A percentile compares a stretch with the other conserved stretches of the same genome.
These are phyloP conservation scores for Crithidia thermophila DNA, from an alignment of 208 protist species.

Conservation along the genomic window DNA sequence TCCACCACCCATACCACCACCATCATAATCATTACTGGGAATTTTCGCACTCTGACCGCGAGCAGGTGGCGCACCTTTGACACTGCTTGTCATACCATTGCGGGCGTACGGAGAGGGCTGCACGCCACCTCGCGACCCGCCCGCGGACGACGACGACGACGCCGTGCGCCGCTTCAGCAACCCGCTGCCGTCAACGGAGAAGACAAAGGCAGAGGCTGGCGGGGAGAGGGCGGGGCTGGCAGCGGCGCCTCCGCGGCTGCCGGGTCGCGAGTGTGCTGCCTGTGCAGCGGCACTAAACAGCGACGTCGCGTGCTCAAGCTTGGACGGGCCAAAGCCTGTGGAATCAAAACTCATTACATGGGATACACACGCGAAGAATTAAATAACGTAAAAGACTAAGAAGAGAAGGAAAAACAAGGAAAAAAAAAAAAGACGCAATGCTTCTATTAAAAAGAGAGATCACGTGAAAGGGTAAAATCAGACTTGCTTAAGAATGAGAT, in stretches of 20 bases:
- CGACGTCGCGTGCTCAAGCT: neutral
- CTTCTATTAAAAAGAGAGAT: too few species aligned
- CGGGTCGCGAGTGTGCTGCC: neutral
- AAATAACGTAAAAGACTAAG: conserved; percentile 19
- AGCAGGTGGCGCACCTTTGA: too few species aligned
- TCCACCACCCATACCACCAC: too few species aligned
- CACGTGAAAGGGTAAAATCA: too few species aligned
- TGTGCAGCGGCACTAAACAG: neutral
- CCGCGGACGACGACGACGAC: too few species aligned
- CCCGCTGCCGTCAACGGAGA: conserved; percentile 1
- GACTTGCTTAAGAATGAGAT: too few species aligned
- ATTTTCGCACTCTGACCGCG: too few species aligned
- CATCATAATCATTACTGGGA: too few species aligned
- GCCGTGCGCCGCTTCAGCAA: neutral
- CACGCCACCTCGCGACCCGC: too few species aligned
- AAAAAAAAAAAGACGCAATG: neutral
- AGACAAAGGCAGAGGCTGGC: neutral
- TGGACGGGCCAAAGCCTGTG: neutral
- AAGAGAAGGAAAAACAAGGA: conserved; percentile 4
- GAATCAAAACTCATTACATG: conserved; percentile 8
- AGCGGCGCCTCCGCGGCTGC: neutral
- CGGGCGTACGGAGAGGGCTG: too few species aligned
- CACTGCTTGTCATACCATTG: too few species aligned
- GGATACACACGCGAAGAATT: conserved; percentile 4
- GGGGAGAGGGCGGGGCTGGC: neutral